These are phyloP conservation scores for Byssothecium circinans DNA, from an alignment of 2,329 filamentous ascomycete genomes.

Conservation along the genomic window DNA sequence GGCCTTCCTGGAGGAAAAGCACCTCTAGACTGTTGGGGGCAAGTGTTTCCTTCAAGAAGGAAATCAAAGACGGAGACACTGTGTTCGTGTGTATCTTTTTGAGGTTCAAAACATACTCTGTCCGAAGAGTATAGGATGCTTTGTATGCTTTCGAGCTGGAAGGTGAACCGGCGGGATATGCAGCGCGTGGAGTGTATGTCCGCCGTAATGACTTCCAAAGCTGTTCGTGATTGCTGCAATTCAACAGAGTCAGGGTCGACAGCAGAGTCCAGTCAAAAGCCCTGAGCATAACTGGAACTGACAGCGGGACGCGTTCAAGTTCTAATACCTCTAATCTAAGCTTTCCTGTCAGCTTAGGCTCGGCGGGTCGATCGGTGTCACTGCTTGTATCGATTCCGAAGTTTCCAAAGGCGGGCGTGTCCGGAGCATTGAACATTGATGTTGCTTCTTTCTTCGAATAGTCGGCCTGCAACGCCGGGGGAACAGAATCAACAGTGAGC, in stretches of 20 bases:
- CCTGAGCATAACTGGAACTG: slow-evolving; percentile 67
- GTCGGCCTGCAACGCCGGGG: slow-evolving; percentile 2
- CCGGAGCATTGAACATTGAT: slow-evolving; percentile 4
- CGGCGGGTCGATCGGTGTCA: slow-evolving; percentile 8
- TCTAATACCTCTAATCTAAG: slow-evolving; percentile 72
- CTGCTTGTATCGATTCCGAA: slow-evolving; percentile 3
- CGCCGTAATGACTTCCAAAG: slow-evolving; percentile 73
- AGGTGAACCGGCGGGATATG: slow-evolving; percentile 36
- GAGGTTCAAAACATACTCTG: slow-evolving; percentile 58
- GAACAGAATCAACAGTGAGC: slow-evolving; percentile 12
- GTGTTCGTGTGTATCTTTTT: slow-evolving; percentile 76
- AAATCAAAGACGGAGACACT: slow-evolving; percentile 68
- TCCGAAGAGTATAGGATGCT: slow-evolving; percentile 43
- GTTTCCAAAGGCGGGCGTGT: slow-evolving; percentile 1
- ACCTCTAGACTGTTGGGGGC: slow-evolving; percentile 79
- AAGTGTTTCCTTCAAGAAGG: slow-evolving; percentile 75
- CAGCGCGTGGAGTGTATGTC: slow-evolving; percentile 46
- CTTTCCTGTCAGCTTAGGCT: slow-evolving; percentile 56
- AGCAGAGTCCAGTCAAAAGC: slow-evolving; percentile 75
- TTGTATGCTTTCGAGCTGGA: slow-evolving; percentile 41
- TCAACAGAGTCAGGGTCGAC: slow-evolving; percentile 71
- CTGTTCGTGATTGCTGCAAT: slow-evolving; percentile 71
- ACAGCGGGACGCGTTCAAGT: slow-evolving; percentile 74
- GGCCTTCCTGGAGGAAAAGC: slow-evolving; percentile 72
- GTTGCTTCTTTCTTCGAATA: neutral